Base-by-base conservation (phyloP, 768 basidiomycete species). In the Leccinum subtestaceum region DNA sequence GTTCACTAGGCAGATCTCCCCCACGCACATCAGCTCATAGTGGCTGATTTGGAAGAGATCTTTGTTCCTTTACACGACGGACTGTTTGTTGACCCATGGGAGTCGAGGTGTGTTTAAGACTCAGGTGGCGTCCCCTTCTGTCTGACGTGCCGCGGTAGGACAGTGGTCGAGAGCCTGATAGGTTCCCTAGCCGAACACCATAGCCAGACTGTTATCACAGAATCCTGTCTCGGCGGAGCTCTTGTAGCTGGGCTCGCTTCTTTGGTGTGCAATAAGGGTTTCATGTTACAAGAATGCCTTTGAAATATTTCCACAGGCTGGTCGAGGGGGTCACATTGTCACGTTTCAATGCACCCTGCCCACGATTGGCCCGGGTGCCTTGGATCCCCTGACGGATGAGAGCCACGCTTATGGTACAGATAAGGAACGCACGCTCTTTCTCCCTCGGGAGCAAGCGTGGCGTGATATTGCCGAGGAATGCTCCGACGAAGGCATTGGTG, bases 1-100 rank as follows among this genome's bases (percentile, higher is more conserved):
- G 50, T 36, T 61, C 55, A 51, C 60, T 60, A 81, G 79, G 74
- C 77, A 66, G 76, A 82, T 69, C 71, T 75, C 27, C 74, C 73
- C 36, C 75, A 79, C 64, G 79, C 84, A 2, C 79, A 80, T 36
- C 88, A 95, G 80, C 78, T 95, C 47, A 83, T 98, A 47, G 82
- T 98, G 9, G 77, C 91, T 1, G 97, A 98, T 69, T 74, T 98
- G 38, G 89, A 93, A n/a, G 97, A 99, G 56, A 86, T 94, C 19
- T 98, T 95, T 73, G 73, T 91, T 2, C 97, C 97, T 0, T 71
- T 93, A 23, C 77, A 77, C 19, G 75, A 79, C 5, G 89, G 87
- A 2, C 77, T 95, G 43, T 90, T 98, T 60, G 93, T 88, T 10
- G 81, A 91, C 59, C 88, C 93, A 13, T 60, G 67, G 53, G 83